Conservation (phyloP, 805 yeast genomes). For the Cyberlindnera xylosilytica region DNA sequence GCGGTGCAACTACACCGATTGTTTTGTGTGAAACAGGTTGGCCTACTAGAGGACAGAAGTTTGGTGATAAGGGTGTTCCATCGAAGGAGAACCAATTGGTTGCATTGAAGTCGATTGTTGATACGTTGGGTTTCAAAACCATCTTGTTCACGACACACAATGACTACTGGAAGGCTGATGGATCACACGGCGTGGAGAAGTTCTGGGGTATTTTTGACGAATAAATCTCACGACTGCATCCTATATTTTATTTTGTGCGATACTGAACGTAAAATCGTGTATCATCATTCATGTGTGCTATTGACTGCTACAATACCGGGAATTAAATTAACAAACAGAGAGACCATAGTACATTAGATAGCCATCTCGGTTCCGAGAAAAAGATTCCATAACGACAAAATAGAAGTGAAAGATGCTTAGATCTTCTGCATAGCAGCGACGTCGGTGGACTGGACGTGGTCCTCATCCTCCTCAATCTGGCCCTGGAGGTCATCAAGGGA, state of each 20-base stretch:
- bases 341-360: slow-evolving; percentile 19
- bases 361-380: slow-evolving; percentile 6
- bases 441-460: slow-evolving; percentile 98
- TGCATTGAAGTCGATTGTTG: slow-evolving; percentile 50
- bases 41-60: slow-evolving; percentile 59
- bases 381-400: slow-evolving; percentile 6
- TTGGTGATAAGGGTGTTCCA: slow-evolving; percentile 52
- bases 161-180: slow-evolving; percentile 61
- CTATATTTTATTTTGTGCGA: too few species aligned
- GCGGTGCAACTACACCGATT: slow-evolving; percentile 38
- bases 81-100: slow-evolving; percentile 47
- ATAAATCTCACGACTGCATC: background rate
- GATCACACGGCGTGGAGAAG: slow-evolving; percentile 56
- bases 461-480: slow-evolving; percentile 84
- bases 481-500: slow-evolving; percentile 87
- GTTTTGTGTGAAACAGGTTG: slow-evolving; percentile 62
- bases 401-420: slow-evolving; percentile 42
- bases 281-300: too few species aligned
- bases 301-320: too few species aligned
- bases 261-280: too few species aligned
- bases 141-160: slow-evolving; percentile 59
- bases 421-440: slow-evolving; percentile 98
- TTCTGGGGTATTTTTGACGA: slow-evolving; percentile 39
- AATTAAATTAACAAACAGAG: background rate
- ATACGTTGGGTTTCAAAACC: slow-evolving; percentile 44